Evolutionary conservation across 2,329 filamentous ascomycete species (phyloP).

Genomic region (Camillea tinctor): DNA sequence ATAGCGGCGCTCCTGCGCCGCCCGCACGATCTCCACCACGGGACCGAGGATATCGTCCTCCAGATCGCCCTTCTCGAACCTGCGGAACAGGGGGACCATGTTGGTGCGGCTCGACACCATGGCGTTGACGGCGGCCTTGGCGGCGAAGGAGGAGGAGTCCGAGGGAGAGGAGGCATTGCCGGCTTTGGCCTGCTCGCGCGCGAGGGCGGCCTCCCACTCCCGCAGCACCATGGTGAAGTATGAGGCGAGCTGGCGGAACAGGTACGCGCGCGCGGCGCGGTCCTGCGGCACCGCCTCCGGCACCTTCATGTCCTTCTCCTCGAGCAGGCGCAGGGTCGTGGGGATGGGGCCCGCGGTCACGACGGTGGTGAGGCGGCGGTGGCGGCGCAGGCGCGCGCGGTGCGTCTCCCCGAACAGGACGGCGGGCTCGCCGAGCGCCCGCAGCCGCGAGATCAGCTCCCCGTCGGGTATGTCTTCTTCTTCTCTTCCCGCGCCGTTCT

Average conservation of each 20-base stretch:
- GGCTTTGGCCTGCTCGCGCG: slow-evolving; percentile 56
- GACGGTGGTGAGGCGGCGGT: slow-evolving; percentile 61
- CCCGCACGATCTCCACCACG: slow-evolving; percentile 86
- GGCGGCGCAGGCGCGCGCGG: slow-evolving; percentile 65
- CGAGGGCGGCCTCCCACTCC: slow-evolving; percentile 81
- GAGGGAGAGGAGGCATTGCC: no score
- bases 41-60: slow-evolving; percentile 77
- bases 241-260: slow-evolving; percentile 85
- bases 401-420: slow-evolving; percentile 81
- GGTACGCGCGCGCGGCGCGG: slow-evolving; percentile 62
- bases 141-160: slow-evolving; percentile 66
- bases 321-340: slow-evolving; percentile 75
- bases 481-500: slow-evolving; percentile 42
- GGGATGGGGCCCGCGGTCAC: slow-evolving; percentile 78
- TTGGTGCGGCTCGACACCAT: slow-evolving; percentile 88
- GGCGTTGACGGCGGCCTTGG: slow-evolving; percentile 76
- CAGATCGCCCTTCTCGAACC: slow-evolving; percentile 78
- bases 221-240: slow-evolving; percentile 96
- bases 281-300: slow-evolving; percentile 61
- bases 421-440: slow-evolving; percentile 70
- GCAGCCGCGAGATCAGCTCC: slow-evolving; percentile 66
- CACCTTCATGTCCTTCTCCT: slow-evolving; percentile 88
- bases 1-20: slow-evolving; percentile 86
- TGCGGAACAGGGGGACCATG: slow-evolving; percentile 85
- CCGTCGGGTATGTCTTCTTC: slow-evolving; percentile 68